These are phyloP conservation scores for Ophiognomonia clavigignenti-juglandacearum DNA, from an alignment of 2,329 filamentous ascomycete species.

Conservation along the genomic window DNA sequence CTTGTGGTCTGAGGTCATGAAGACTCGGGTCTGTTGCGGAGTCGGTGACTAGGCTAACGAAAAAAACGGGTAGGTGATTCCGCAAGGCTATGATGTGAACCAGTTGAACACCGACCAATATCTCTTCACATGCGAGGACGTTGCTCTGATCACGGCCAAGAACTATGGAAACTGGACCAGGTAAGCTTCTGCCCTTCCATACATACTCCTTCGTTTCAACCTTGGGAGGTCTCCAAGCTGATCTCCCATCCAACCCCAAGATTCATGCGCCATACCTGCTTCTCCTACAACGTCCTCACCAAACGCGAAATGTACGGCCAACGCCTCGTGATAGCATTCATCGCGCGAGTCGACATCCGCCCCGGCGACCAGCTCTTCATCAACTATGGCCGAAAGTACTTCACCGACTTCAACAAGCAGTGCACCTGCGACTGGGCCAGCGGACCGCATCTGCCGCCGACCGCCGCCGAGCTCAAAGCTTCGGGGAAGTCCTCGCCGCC, in stretches of 20 bases:
- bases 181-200: neutral
- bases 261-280: slow-evolving; percentile 2
- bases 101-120: neutral
- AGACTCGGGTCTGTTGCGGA: neutral
- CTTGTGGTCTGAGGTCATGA: neutral
- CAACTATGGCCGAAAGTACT: neutral
- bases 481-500: neutral
- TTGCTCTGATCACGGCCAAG: neutral
- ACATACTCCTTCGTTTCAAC: too few species aligned
- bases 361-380: neutral
- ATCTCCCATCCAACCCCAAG: neutral
- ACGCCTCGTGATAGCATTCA: neutral
- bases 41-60: neutral
- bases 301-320: neutral
- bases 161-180: slow-evolving; percentile 7
- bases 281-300: neutral
- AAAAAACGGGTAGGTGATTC: neutral
- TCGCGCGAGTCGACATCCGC: neutral
- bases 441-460: neutral
- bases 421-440: neutral
- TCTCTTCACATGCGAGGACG: neutral
- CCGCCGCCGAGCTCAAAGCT: neutral
- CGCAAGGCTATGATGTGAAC: neutral
- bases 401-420: neutral
- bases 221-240: too few species aligned